These are phyloP conservation scores for Hemileccinum rubropunctum DNA, from an alignment of 768 basidiomycete species.

Conservation along the genomic window DNA sequence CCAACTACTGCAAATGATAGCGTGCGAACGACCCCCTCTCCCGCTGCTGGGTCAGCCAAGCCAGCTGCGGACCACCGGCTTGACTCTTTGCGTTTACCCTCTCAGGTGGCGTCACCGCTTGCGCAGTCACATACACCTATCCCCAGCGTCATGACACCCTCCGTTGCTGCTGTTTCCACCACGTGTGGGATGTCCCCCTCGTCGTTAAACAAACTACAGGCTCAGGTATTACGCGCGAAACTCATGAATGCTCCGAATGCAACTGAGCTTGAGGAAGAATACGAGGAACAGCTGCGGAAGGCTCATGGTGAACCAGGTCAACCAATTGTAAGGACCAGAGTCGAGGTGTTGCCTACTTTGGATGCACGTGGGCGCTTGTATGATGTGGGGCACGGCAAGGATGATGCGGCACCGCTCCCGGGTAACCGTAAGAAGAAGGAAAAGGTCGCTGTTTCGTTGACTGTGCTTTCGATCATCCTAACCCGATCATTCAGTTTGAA, in stretches of 20 bases:
- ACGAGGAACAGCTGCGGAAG: conserved; percentile 64
- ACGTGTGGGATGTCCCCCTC: conserved; percentile 63
- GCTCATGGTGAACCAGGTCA: conserved; percentile 43
- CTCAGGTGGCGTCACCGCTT: conserved; percentile 57
- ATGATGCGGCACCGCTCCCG: conserved; percentile 47
- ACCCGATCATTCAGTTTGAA: conserved; percentile 55
- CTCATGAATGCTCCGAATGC: conserved; percentile 81
- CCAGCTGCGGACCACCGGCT: conserved; percentile 49
- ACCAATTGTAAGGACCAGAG: conserved; percentile 49
- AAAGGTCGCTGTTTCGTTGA: conserved; percentile 41
- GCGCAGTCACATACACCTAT: conserved; percentile 77
- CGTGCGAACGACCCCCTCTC: conserved; percentile 56
- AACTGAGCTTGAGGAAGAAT: conserved; percentile 75
- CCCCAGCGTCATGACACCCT: conserved; percentile 87
- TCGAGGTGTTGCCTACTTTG: conserved; percentile 86
- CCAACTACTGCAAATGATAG: conserved; percentile 65
- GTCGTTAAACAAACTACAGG: conserved; percentile 89
- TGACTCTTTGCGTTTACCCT: conserved; percentile 60
- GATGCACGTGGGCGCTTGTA: conserved; percentile 84
- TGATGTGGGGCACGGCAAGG: conserved; percentile 81
- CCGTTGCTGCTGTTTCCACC: conserved; percentile 31
- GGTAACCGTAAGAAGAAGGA: conserved; percentile 83
- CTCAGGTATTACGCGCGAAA: conserved; percentile 88
- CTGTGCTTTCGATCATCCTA: background rate
- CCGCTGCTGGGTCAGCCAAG: conserved; percentile 25